A percentile compares a stretch with the other conserved stretches of the same genome.
phyloP scores from a whole-genome alignment of 2,329 filamentous ascomycete genomes.

The Talaromyces sp. region DNA sequence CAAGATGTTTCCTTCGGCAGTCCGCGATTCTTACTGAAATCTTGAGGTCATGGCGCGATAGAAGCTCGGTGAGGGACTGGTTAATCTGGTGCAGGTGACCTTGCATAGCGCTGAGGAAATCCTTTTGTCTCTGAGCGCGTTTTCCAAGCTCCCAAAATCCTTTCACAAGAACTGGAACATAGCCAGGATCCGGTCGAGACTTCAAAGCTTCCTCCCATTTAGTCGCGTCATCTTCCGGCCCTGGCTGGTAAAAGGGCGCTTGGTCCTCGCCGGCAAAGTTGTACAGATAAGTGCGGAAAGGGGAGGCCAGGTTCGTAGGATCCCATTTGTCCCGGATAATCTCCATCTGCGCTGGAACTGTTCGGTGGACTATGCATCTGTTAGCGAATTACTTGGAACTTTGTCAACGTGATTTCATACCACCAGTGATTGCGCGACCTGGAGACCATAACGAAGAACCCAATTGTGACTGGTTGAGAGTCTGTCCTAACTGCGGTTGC shows the following conservation, averaged over 20 bases:
- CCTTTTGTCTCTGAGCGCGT: conserved; percentile 53
- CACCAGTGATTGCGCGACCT: conserved; percentile 38
- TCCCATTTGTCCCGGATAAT: conserved; percentile 61
- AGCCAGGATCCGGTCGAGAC: conserved; percentile 52
- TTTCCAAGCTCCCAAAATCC: conserved; percentile 57
- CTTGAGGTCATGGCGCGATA: conserved; percentile 56
- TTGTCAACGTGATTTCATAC: conserved; percentile 19
- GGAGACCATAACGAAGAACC: conserved; percentile 41
- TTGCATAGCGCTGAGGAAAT: conserved; percentile 54
- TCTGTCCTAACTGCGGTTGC: conserved; percentile 28
- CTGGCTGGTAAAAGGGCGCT: conserved; percentile 58
- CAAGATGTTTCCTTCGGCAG: conserved; percentile 55
- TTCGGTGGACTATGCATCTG: conserved; percentile 49
- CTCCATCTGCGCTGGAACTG: conserved; percentile 55
- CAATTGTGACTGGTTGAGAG: conserved; percentile 32
- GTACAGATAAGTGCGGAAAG: conserved; percentile 60
- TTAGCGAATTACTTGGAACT: conserved; percentile 8
- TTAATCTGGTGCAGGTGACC: conserved; percentile 61
- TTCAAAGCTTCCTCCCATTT: conserved; percentile 62
- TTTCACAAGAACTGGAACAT: conserved; percentile 56
- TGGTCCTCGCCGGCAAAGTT: conserved; percentile 56
- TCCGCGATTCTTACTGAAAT: conserved; percentile 56
- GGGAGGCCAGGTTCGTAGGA: conserved; percentile 45
- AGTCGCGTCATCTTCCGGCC: conserved; percentile 52
- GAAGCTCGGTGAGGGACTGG: conserved; percentile 53